Percentiles rank a stretch among this genome's conserved stretches.
phyloP scores from a whole-genome alignment of 441 rosid species.

The Flueggea neowawraea region DNA sequence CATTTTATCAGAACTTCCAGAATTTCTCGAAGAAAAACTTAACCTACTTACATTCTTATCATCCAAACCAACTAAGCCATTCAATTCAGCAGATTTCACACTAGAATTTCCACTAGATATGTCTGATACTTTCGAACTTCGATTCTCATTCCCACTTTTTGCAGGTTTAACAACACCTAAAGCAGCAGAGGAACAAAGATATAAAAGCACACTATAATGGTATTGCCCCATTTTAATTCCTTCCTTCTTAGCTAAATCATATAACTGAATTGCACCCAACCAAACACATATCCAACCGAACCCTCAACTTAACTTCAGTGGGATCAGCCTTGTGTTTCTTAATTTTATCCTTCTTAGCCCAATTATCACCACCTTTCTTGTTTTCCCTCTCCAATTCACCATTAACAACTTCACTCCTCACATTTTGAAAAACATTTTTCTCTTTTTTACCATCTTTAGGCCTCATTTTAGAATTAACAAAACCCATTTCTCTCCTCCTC shows the following conservation, averaged over 20 bases:
- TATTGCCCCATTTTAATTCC: constrained; percentile 45
- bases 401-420: constrained; percentile 5
- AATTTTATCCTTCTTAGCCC: constrained; percentile 16
- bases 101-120: constrained; percentile 14
- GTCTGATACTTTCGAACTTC: constrained; percentile 23
- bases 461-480: constrained; percentile 14
- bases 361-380: constrained; percentile 8
- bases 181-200: constrained; percentile 76
- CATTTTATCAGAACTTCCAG: constrained; percentile 6
- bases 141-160: constrained; percentile 47
- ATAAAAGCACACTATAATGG: constrained; percentile 51
- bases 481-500: constrained; percentile 18
- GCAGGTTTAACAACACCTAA: constrained; percentile 59
- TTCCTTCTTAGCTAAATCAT: constrained; percentile 44
- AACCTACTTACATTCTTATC: not conserved
- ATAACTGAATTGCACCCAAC: constrained; percentile 48
- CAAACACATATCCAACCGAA: constrained; percentile 56
- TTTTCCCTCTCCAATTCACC: constrained; percentile 14
- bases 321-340: constrained; percentile 27
- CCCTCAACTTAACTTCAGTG: constrained; percentile 21
- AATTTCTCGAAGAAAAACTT: not conserved
- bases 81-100: constrained; percentile 1
- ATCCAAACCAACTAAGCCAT: not conserved
- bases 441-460: constrained; percentile 11
- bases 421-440: constrained; percentile 7